phyloP scores from a whole-genome alignment of 2,329 filamentous ascomycete genomes.

The Aspergillus chevalieri region DNA sequence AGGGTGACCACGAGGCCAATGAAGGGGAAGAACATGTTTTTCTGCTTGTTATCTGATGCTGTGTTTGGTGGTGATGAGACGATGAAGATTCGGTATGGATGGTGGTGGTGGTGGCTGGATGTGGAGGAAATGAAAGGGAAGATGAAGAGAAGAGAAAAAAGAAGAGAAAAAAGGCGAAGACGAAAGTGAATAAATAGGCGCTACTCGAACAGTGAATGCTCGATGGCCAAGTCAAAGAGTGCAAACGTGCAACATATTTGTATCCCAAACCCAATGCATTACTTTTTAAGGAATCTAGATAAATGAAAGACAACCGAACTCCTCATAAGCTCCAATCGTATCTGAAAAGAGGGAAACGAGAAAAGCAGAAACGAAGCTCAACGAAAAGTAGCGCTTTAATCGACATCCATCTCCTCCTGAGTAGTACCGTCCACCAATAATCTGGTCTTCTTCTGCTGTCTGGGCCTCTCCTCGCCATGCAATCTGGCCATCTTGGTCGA shows the following conservation, averaged over 20 bases:
- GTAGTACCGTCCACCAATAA: slow-evolving; percentile 40
- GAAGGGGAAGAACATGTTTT: slow-evolving; percentile 17
- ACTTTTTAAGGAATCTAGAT: slow-evolving; percentile 8
- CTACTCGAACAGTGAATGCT: too few relatives aligned
- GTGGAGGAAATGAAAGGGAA: background rate
- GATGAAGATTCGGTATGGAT: slow-evolving; percentile 6
- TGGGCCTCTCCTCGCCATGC: slow-evolving; percentile 36
- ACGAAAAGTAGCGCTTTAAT: slow-evolving; percentile 25
- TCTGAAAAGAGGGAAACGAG: slow-evolving; percentile 12
- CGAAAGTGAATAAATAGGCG: background rate
- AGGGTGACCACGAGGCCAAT: slow-evolving; percentile 14
- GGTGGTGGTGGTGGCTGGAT: background rate
- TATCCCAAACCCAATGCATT: background rate
- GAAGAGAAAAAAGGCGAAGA: slow-evolving; percentile 3
- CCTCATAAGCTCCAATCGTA: slow-evolving; percentile 16
- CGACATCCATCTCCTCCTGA: slow-evolving; percentile 44
- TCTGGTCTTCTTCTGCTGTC: slow-evolving; percentile 40
- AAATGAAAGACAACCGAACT: slow-evolving; percentile 12
- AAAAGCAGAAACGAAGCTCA: slow-evolving; percentile 2
- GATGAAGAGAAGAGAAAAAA: slow-evolving; percentile 1
- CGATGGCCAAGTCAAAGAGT: background rate
- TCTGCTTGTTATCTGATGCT: too few relatives aligned
- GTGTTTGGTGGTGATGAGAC: slow-evolving; percentile 1
- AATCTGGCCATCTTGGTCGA: slow-evolving; percentile 31
- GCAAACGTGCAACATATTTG: background rate